Conservation (phyloP, 225 moss, liverwort and hornwort species). For the Polytrichum formosum region DNA sequence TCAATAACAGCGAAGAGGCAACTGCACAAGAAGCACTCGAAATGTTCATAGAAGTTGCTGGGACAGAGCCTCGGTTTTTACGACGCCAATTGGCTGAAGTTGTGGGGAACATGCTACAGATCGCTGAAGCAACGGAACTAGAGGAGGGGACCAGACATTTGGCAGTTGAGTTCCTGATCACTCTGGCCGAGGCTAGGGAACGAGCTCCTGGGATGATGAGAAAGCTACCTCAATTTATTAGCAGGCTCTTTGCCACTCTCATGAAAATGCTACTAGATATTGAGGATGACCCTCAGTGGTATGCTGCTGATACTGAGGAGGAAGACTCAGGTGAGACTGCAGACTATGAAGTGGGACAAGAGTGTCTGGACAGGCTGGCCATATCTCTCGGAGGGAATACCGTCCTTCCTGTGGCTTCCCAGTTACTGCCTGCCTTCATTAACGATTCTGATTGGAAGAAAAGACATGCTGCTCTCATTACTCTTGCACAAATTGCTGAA, state of each 20-base stretch:
- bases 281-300: conserved; percentile 87
- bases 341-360: conserved; percentile 98
- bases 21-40: conserved; percentile 96
- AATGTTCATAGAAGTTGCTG: conserved; percentile 96
- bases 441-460: conserved; percentile 82
- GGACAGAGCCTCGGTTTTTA: conserved; percentile 93
- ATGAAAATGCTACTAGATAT: conserved; percentile 96
- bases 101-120: conserved; percentile 95
- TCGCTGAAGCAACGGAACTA: conserved; percentile 82
- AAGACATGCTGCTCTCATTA: conserved; percentile 94
- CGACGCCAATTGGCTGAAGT: conserved; percentile 90
- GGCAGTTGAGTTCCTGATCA: conserved; percentile 94
- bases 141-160: conserved; percentile 95
- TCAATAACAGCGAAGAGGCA: conserved; percentile 86
- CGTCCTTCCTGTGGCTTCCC: conserved; percentile 91
- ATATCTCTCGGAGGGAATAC: conserved; percentile 98
- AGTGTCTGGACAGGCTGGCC: conserved; percentile 86
- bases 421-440: conserved; percentile 74
- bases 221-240: conserved; percentile 80
- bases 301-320: conserved; percentile 88
- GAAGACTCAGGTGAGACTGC: conserved; percentile 86
- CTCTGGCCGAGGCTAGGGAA: conserved; percentile 89
- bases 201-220: conserved; percentile 99
- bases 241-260: conserved; percentile 72
- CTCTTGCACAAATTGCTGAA: conserved; percentile 97